These are phyloP conservation scores for Arthrobotrys sphaeroides DNA, from an alignment of 2,329 filamentous ascomycete species.

Conservation along the genomic window DNA sequence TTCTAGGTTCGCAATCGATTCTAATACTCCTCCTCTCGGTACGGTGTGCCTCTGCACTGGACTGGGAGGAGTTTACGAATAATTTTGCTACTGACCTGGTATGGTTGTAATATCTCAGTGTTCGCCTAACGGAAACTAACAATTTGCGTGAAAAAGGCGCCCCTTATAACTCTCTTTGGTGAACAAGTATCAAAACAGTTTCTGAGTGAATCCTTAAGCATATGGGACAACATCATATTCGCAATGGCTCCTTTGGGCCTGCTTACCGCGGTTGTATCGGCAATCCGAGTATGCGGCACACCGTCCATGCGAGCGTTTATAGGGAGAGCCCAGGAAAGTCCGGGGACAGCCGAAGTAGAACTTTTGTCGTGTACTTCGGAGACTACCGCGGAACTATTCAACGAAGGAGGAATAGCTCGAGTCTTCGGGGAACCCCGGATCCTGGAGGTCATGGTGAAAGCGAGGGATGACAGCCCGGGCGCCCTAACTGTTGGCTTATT, in stretches of 20 bases:
- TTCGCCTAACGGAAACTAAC: background rate
- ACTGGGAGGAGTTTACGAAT: slow-evolving; percentile 43
- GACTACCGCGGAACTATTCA: slow-evolving; percentile 24
- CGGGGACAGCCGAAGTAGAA: slow-evolving; percentile 32
- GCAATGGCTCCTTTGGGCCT: slow-evolving; percentile 59
- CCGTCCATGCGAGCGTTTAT: slow-evolving; percentile 41
- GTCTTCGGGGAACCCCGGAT: slow-evolving; percentile 37
- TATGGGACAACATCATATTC: slow-evolving; percentile 55
- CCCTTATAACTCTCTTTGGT: slow-evolving; percentile 61
- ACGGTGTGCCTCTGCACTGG: background rate
- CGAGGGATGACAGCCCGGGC: background rate
- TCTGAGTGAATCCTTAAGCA: slow-evolving; percentile 59
- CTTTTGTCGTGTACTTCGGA: slow-evolving; percentile 38
- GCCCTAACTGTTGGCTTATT: slow-evolving; percentile 12
- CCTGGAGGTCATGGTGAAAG: slow-evolving; percentile 37
- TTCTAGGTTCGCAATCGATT: background rate
- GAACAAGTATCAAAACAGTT: slow-evolving; percentile 62
- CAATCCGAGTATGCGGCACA: slow-evolving; percentile 59
- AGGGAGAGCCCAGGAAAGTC: slow-evolving; percentile 29
- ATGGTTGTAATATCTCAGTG: background rate
- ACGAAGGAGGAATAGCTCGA: slow-evolving; percentile 41
- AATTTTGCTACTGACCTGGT: slow-evolving; percentile 46
- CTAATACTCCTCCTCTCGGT: background rate
- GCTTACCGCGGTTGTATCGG: slow-evolving; percentile 61
- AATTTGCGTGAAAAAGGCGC: slow-evolving; percentile 31